Base-by-base conservation (phyloP, 2,329 filamentous ascomycete species). In the Drechslerella dactyloides region DNA sequence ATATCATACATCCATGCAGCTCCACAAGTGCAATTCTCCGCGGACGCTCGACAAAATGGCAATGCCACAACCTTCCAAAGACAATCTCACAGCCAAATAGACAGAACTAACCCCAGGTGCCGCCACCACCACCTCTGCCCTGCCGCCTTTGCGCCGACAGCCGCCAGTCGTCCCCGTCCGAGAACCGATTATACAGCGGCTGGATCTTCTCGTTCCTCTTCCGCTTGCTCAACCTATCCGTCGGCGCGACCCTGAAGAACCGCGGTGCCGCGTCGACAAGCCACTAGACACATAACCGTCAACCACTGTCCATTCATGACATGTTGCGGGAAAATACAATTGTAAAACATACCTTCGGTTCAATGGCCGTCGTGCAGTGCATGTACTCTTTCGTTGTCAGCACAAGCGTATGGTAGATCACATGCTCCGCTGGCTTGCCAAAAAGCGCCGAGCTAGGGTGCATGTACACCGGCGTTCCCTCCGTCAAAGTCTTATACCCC, bases 301-400 rank as follows among this genome's bases (percentile, higher is more conserved):
- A 62, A 35, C 24, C 23, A 15, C 13, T 21, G 15, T 23, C 4
- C 10, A 1, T n/a, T 35, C 27, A 42, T 30, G 27, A 19, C 15
- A 24, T 30, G 27, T 15, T n/a, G n/a, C n/a, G n/a, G 65, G 15
- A 33, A 50, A 42, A 15, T 19, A 11, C 19, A 48, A 21, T 19
- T 48, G 69, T 21, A 24, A 58, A 66, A 76, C 78, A 65, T 79
- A 80, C 79, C 78, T 96, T 96, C 7, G 94, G 93, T 81, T 99
- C 94, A 77, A 99, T 97, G 2, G 86, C 86, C 2, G 91, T 96
- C 13, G 92, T 94, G 78, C 87, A 90, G 78, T 96, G 93, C 94
- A 99, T 97, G 80, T 97, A 99, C 81, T 99, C 94, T 82, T 96
- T 93, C 23, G 90, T 96, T 23, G 94, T 99, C 76, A 97, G 84